Evolutionary conservation across 2,329 filamentous ascomycete genomes (phyloP).

Genomic region (Alternaria ventricosa): DNA sequence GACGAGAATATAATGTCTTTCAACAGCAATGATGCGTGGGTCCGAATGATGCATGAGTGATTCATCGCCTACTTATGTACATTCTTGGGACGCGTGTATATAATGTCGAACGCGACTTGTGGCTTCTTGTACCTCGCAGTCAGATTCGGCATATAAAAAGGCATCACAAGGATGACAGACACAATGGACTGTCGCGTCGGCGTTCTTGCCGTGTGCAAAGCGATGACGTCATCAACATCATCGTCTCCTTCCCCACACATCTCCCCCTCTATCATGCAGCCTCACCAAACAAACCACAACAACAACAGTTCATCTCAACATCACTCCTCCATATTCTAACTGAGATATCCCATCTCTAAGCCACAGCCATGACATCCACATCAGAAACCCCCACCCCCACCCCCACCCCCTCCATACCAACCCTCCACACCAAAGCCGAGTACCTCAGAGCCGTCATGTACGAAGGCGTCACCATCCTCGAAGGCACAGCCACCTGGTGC

Average conservation of each 20-base stretch:
- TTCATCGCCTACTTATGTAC: fast-evolving
- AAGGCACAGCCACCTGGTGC: slow-evolving; percentile 42
- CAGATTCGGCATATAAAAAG: too few relatives aligned
- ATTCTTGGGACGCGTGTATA: too few relatives aligned
- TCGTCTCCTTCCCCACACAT: background rate
- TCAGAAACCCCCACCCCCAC: too few relatives aligned
- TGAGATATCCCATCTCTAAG: too few relatives aligned
- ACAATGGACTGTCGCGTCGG: background rate
- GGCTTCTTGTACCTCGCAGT: too few relatives aligned
- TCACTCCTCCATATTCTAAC: too few relatives aligned
- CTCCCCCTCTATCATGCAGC: background rate
- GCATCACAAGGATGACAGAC: too few relatives aligned
- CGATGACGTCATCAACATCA: background rate
- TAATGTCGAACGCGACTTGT: too few relatives aligned
- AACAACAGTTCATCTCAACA: too few relatives aligned
- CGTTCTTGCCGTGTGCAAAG: background rate
- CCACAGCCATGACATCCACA: background rate
- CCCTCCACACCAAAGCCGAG: slow-evolving; percentile 32
- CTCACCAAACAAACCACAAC: background rate
- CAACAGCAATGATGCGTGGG: background rate
- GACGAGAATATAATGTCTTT: background rate
- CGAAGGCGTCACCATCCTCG: slow-evolving; percentile 40
- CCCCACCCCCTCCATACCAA: slow-evolving; percentile 19
- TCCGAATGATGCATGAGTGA: background rate
- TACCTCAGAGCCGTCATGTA: slow-evolving; percentile 41